Evolutionary conservation across 257 asterid genomes (phyloP).

Genomic region (Solanum dulcamara): DNA sequence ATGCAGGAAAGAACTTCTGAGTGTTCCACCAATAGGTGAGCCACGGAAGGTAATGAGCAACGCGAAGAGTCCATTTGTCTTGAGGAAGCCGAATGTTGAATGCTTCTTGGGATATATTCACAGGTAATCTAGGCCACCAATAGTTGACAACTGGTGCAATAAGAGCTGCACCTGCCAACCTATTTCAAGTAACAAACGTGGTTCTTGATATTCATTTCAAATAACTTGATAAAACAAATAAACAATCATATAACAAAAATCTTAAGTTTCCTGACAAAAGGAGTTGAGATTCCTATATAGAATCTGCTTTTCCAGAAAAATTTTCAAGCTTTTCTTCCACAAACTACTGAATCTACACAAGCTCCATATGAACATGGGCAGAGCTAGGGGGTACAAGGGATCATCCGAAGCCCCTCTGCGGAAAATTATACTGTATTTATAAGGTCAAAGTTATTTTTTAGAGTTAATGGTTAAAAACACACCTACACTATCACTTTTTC

Average conservation of each 20-base stretch:
- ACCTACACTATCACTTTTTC: neutral
- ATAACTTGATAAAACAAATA: neutral
- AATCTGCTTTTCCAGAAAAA: constrained; percentile 41
- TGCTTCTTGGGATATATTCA: constrained; percentile 51
- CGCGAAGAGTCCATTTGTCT: constrained; percentile 80
- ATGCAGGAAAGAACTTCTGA: constrained; percentile 53
- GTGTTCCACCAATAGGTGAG: constrained; percentile 91
- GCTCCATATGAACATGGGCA: neutral
- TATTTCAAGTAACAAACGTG: constrained; percentile 17
- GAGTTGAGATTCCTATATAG: neutral
- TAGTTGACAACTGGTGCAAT: constrained; percentile 67
- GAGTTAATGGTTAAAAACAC: neutral
- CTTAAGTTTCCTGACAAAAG: neutral
- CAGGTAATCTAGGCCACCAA: constrained; percentile 82
- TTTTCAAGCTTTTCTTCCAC: constrained; percentile 13
- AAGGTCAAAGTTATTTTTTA: neutral
- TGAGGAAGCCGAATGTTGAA: constrained; percentile 27
- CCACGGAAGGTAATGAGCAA: constrained; percentile 73
- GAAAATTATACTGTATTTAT: neutral
- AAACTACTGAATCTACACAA: neutral
- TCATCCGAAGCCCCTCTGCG: neutral
- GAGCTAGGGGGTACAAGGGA: neutral
- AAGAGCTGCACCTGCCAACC: constrained; percentile 79
- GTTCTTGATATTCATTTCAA: neutral
- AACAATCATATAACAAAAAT: neutral